Percentiles rank a stretch among this genome's conserved stretches.
Evolutionary conservation across 371 early-diverging fungal genomes (phyloP).

Genomic region (Apophysomyces sp.): DNA sequence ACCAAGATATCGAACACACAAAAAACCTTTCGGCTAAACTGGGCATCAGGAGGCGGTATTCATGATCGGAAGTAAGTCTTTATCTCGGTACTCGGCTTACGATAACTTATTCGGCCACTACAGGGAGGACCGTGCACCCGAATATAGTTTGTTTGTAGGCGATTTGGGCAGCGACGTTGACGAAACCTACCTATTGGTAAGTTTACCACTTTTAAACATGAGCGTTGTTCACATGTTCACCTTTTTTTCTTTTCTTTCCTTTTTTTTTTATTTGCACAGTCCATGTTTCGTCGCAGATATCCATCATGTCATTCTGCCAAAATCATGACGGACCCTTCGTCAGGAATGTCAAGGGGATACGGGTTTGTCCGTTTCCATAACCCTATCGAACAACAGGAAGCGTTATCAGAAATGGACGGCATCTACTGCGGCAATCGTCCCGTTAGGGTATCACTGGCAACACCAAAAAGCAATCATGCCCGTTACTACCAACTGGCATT

Average conservation of each 20-base stretch:
- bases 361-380: conserved; percentile 84
- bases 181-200: conserved; percentile 72
- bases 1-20: conserved; percentile 76
- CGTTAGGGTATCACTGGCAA: conserved; percentile 84
- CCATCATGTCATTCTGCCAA: conserved; percentile 76
- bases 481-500: background rate
- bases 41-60: conserved; percentile 81
- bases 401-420: conserved; percentile 82
- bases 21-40: conserved; percentile 85
- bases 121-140: conserved; percentile 63
- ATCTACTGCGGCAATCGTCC: conserved; percentile 71
- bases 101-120: background rate
- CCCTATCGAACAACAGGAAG: conserved; percentile 71
- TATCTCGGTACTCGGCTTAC: conserved; percentile 1
- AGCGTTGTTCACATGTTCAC: conserved; percentile 65
- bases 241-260: background rate
- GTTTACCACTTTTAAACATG: background rate
- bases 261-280: conserved; percentile 16
- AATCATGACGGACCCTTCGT: conserved; percentile 77
- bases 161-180: conserved; percentile 79
- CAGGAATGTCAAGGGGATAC: conserved; percentile 75
- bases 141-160: conserved; percentile 87
- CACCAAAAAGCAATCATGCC: conserved; percentile 55
- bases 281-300: conserved; percentile 63
- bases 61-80: conserved; percentile 40